Base-by-base conservation (phyloP, 2,329 filamentous ascomycete genomes). In the Nakataea oryzae region DNA sequence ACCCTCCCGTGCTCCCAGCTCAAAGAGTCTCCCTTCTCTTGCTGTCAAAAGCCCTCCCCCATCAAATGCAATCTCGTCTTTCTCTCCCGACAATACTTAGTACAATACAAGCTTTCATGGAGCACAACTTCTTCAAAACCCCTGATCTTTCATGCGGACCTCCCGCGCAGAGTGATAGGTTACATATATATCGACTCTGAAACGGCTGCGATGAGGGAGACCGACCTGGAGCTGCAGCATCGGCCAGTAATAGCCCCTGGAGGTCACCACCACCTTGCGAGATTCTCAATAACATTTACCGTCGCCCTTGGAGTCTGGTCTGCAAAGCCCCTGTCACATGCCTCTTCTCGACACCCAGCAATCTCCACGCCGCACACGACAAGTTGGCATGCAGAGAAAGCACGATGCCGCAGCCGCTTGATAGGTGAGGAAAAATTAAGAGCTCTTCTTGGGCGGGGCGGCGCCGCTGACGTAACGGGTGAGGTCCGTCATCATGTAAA, bases 401-500 rank as follows among this genome's bases (percentile, higher is more conserved):
- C 59, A 28, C 32, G 27, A 58, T 4, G 58, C 5, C 41, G 34
- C 21, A 63, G 61, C 58, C 30, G 58, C 61, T n/a, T 17, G n/a
- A n/a, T n/a, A n/a, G n/a, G 41, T 50, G 6, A 11, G 24, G 41
- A n/a, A n/a, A 34, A n/a, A 63, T 72, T 82, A 85, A 70, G 82
- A 80, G 17, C 84, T 80, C 81, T 89, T 89, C 82, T 89, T 89
- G 2, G 66, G 62, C 65, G 75, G 81, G 50, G 81, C 78, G 54
- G 79, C 76, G 63, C 83, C 84, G 66, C 80, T 80, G 65, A 86
- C 74, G 76, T 93, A 95, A 74, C 86, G 87, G 77, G 83, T 84
- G 69, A 92, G 71, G 71, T 97, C 91, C 54, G 93, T 96, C 62
- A 82, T 82, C 69, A 91, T 86, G 73, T 92, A 87, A 71, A 87